Evolutionary conservation across 2,329 filamentous ascomycete species (phyloP).

Genomic region (Chrysoporthe puriensis): DNA sequence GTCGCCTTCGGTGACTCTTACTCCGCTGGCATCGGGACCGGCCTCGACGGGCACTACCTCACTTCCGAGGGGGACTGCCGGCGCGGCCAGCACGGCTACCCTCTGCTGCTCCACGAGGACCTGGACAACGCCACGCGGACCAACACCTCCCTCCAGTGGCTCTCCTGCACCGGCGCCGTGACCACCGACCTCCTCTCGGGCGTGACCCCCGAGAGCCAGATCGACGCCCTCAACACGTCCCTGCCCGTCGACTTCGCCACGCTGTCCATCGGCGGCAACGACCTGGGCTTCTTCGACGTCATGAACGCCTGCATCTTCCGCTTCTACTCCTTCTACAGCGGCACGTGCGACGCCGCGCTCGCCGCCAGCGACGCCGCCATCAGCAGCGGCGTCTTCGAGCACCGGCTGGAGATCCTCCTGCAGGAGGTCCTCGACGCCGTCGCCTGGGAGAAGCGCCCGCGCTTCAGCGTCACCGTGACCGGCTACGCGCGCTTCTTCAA

Average conservation of each 20-base stretch:
- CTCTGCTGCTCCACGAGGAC: conserved; percentile 45
- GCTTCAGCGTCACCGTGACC: conserved; percentile 49
- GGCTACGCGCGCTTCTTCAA: conserved; percentile 55
- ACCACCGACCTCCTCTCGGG: conserved; percentile 45
- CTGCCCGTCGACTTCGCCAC: conserved; percentile 47
- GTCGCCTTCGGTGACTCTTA: conserved; percentile 52
- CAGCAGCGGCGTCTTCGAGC: conserved; percentile 42
- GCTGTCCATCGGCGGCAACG: conserved; percentile 53
- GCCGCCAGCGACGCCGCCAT: conserved; percentile 40
- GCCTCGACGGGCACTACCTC: conserved; percentile 42
- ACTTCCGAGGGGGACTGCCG: conserved; percentile 42
- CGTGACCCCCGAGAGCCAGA: conserved; percentile 41
- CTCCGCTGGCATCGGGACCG: conserved; percentile 52
- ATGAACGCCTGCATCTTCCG: conserved; percentile 55
- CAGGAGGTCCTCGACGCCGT: conserved; percentile 49
- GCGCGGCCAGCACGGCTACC: conserved; percentile 47
- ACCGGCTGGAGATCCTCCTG: conserved; percentile 44
- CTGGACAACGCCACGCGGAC: conserved; percentile 36
- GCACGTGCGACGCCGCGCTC: conserved; percentile 48
- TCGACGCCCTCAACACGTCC: conserved; percentile 46
- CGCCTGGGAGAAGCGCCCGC: conserved; percentile 48
- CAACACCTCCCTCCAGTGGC: conserved; percentile 45
- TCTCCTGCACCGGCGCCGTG: conserved; percentile 52
- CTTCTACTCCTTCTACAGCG: conserved; percentile 53
- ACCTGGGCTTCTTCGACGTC: conserved; percentile 53